A percentile compares a stretch with the other conserved stretches of the same genome.
Evolutionary conservation across 2,329 filamentous ascomycete species (phyloP).

Genomic region (Pleoardoris graminearum): DNA sequence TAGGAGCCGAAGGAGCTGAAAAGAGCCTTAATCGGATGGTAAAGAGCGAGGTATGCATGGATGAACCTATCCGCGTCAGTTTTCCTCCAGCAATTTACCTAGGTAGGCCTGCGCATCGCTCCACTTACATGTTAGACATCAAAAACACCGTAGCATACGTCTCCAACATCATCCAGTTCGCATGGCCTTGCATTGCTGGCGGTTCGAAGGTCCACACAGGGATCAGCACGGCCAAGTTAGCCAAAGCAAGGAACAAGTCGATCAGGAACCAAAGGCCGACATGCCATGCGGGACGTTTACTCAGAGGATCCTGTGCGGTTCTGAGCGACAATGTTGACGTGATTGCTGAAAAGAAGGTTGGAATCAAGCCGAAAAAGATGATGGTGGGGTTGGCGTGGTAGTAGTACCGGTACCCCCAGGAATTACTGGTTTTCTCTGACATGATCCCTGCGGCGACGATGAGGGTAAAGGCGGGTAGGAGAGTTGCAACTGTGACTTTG

Average conservation of each 20-base stretch:
- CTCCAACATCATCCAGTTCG: constrained; percentile 5
- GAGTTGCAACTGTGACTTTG: background rate
- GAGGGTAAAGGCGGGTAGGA: constrained; percentile 1
- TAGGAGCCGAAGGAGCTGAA: background rate
- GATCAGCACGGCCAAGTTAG: background rate
- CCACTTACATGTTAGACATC: constrained; percentile 1
- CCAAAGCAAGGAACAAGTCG: background rate
- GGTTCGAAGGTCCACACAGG: background rate
- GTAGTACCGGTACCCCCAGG: too few relatives aligned
- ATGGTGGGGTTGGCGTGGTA: background rate
- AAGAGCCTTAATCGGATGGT: background rate
- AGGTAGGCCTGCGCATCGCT: too few relatives aligned
- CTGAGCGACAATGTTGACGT: background rate
- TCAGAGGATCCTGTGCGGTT: background rate
- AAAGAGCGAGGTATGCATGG: background rate
- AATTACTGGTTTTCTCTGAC: too few relatives aligned
- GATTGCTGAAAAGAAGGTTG: constrained; percentile 1
- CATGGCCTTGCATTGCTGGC: background rate
- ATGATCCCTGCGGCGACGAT: constrained; percentile 1
- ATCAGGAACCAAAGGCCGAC: background rate
- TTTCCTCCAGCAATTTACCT: background rate
- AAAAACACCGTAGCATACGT: constrained; percentile 3
- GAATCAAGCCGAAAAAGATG: constrained; percentile 3
- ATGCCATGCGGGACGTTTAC: background rate
- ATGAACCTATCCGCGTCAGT: background rate